Percentiles rank a stretch among this genome's conserved stretches.
Evolutionary conservation across 306 rosid genomes (phyloP).

Genomic region (Castanea mollissima): DNA sequence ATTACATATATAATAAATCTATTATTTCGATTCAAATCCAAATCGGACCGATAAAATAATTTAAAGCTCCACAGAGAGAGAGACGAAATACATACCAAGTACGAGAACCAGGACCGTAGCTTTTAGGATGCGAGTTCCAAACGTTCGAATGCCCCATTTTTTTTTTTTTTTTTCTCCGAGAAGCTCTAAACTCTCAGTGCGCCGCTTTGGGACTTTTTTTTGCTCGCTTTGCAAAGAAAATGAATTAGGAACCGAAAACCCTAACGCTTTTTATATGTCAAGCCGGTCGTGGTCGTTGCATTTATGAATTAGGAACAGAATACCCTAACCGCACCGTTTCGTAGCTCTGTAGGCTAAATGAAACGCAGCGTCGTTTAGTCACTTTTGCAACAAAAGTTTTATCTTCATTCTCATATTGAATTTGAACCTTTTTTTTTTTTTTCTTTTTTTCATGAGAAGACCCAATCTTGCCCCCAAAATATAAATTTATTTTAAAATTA

Average conservation of each 20-base stretch:
- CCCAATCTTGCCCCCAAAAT: no score
- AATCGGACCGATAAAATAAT: not conserved
- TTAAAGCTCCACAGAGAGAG: not conserved
- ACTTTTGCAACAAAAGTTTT: no score
- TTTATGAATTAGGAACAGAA: no score
- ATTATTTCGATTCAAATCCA: no score
- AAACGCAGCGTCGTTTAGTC: no score
- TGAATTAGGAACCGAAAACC: not conserved
- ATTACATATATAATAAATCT: no score
- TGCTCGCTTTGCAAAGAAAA: not conserved
- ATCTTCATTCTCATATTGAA: no score
- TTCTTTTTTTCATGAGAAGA: no score
- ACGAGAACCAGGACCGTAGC: constrained; percentile 57
- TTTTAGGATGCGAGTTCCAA: constrained; percentile 56
- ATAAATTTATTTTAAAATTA: no score
- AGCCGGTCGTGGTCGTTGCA: not conserved
- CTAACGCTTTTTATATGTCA: not conserved
- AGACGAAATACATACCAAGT: constrained; percentile 24
- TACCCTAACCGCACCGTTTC: not conserved
- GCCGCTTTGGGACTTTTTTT: not conserved
- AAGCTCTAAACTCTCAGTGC: not conserved
- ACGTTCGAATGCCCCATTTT: constrained; percentile 52
- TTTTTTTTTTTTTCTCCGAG: not conserved
- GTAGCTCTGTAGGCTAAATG: no score
- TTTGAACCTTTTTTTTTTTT: no score